Evolutionary conservation across 2,329 filamentous ascomycete species (phyloP).

Genomic region (Trichoderma semiorbis): DNA sequence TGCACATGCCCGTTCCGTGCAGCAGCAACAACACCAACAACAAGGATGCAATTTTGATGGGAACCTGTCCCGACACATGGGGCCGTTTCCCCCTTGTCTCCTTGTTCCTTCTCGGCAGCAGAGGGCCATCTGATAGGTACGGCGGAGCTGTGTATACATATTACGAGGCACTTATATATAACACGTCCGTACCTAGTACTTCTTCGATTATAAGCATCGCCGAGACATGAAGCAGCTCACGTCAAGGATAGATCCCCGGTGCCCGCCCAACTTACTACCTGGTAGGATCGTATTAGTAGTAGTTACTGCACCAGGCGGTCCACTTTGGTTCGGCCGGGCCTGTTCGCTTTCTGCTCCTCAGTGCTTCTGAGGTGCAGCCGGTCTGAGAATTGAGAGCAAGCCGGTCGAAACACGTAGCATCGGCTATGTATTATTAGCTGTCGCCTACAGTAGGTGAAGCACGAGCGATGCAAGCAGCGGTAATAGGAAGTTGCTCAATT

Average conservation of each 20-base stretch:
- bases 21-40: not conserved
- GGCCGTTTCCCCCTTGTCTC: not conserved
- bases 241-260: not conserved
- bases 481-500: constrained; percentile 5
- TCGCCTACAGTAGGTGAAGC: not conserved
- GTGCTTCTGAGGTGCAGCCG: not conserved
- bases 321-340: not conserved
- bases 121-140: not conserved
- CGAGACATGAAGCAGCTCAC: not conserved
- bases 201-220: not conserved
- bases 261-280: not conserved
- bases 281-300: not conserved
- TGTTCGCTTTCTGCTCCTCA: not conserved
- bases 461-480: not conserved
- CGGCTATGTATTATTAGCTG: not conserved
- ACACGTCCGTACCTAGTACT: not conserved
- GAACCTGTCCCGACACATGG: not conserved
- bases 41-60: not conserved
- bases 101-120: not conserved
- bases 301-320: not conserved
- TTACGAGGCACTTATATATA: not conserved
- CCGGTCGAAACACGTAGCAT: constrained; percentile 7
- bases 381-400: not conserved
- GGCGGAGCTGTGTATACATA: not conserved
- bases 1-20: not conserved